These are phyloP conservation scores for Triticum dicoccoides DNA, from an alignment of 176 grass and related monocot genomes.

Conservation along the genomic window DNA sequence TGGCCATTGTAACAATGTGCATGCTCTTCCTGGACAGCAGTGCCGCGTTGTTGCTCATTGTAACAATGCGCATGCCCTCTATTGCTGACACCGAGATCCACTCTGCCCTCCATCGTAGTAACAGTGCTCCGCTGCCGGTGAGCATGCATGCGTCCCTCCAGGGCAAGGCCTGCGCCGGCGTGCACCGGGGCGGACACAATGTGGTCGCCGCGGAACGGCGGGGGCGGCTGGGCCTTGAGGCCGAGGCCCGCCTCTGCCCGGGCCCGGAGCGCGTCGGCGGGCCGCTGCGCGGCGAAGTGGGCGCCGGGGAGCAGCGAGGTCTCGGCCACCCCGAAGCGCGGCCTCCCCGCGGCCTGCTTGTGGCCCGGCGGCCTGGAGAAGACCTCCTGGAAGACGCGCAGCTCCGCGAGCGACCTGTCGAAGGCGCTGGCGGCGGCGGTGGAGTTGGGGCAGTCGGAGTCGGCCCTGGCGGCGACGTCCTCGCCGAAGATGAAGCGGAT, in stretches of 20 bases:
- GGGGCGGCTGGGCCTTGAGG: not conserved
- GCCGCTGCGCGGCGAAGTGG: not conserved
- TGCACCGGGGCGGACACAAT: not conserved
- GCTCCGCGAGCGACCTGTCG: slow-evolving; percentile 60
- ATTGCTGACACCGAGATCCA: not conserved
- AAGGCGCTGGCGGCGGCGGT: no score
- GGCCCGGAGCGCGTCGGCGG: not conserved
- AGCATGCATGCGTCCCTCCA: not conserved
- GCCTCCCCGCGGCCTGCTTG: not conserved
- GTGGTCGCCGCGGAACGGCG: no score
- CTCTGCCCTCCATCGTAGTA: not conserved
- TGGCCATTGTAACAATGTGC: not conserved
- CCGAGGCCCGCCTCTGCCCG: not conserved
- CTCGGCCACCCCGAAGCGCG: slow-evolving; percentile 14
- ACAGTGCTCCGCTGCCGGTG: not conserved
- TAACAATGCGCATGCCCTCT: not conserved
- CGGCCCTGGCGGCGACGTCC: slow-evolving; percentile 34
- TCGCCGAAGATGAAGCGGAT: slow-evolving; percentile 80
- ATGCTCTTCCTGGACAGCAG: not conserved
- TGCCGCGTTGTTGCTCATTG: not conserved
- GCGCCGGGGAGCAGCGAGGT: not conserved
- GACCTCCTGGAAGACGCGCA: slow-evolving; percentile 66
- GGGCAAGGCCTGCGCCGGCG: not conserved
- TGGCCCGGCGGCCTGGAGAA: slow-evolving; percentile 19
- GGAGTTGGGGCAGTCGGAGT: not conserved